Base-by-base conservation (phyloP, 2,329 filamentous ascomycete species). In the Paraconiothyrium brasiliense region DNA sequence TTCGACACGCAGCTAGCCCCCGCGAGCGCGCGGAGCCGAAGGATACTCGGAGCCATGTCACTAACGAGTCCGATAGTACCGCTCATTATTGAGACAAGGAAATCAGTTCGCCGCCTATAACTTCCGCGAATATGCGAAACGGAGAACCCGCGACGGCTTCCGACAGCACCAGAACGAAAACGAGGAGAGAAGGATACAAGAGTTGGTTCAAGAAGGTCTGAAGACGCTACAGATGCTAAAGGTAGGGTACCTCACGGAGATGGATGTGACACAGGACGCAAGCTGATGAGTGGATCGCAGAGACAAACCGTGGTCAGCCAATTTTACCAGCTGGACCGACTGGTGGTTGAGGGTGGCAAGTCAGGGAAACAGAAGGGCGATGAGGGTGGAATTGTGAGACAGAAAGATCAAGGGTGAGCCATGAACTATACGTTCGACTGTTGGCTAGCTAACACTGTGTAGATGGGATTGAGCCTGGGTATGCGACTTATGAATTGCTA, bases 81-180 rank as follows among this genome's bases (percentile, higher is more conserved):
- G 95, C 69, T 94, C 94, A 75, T 84, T 99, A 72, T 85, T 98
- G 73, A 91, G 94, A 71, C 91, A 95, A 79, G 89, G 93, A 65
- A 85, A 86, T 64, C 92, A 97, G 76, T 98, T 99, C 80, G 88
- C 93, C 65, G 89, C 91, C 70, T 99, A 98, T 85, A 99, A 98
- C 83, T 99, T 97, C 86, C 89, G 95, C 82, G 94, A 97, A 79
- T 99, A 99, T 81, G 94, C 95, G 57, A 91, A 90, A 81, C 90
- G 95, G 76, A 88, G 94, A 79, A 97, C 95, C 77, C 87, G 87
- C 78, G 95, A 98, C 83, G 90, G 92, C 4, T 99, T 98, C 80
- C 87, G 91, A 72, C 93, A 97, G 78, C 86, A 96, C 79, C 86
- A 88, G 79, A 77, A 80, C 59, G 90, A 93, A 72, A 82, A 87